Percentiles rank a stretch among this genome's conserved stretches.
phyloP scores from a whole-genome alignment of 2,329 filamentous ascomycete genomes.

The Coniella vitis region DNA sequence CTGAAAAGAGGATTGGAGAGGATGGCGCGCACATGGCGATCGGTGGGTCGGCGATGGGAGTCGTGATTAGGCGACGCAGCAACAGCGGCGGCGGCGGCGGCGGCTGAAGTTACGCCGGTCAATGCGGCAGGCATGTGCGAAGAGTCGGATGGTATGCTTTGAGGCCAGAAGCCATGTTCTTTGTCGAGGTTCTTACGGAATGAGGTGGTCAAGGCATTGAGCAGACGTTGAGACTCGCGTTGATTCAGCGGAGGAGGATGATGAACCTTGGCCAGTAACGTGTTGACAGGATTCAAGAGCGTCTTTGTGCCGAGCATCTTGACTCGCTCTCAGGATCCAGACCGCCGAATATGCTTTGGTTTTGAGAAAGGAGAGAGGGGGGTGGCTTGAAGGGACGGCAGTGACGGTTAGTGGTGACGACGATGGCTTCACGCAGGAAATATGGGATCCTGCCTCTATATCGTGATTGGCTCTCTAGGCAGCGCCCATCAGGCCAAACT shows the following conservation, averaged over 20 bases:
- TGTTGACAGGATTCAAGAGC: slow-evolving; percentile 30
- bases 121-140: slow-evolving; percentile 4
- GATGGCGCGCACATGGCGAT: slow-evolving; percentile 48
- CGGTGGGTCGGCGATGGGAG: slow-evolving; percentile 31
- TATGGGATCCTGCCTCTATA: too few relatives aligned
- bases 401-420: neutral
- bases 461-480: too few relatives aligned
- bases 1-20: slow-evolving; percentile 51
- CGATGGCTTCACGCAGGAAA: too few relatives aligned
- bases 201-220: slow-evolving; percentile 48
- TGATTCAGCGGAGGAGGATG: slow-evolving; percentile 45
- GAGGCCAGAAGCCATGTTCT: slow-evolving; percentile 43
- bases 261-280: slow-evolving; percentile 39
- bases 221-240: slow-evolving; percentile 46
- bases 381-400: neutral
- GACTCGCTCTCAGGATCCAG: neutral
- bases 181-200: slow-evolving; percentile 53
- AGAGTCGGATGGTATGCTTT: slow-evolving; percentile 20
- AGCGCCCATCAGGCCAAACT: neutral
- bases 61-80: neutral
- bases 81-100: slow-evolving; percentile 7
- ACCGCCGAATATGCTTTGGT: too few relatives aligned
- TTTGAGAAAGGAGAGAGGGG: too few relatives aligned
- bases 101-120: slow-evolving; percentile 13
- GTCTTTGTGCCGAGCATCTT: slow-evolving; percentile 30